Evolutionary conservation across 306 rosid genomes (phyloP).

Genomic region (Inga leiocalycina): DNA sequence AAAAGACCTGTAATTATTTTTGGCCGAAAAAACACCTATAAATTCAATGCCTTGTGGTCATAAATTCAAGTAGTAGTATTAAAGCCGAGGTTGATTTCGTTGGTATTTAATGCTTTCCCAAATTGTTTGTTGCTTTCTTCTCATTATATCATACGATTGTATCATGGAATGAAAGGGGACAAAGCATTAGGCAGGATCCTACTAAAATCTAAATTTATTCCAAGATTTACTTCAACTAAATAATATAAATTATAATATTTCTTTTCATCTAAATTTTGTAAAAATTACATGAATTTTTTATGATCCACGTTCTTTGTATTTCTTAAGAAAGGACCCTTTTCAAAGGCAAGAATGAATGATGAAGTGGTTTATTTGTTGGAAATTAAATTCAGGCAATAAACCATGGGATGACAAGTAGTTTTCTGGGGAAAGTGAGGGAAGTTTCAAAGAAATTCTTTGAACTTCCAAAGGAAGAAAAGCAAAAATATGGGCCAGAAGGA

Average conservation of each 20-base stretch:
- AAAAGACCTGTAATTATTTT: too few species aligned
- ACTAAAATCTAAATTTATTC: not conserved
- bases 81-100: not conserved
- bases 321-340: not conserved
- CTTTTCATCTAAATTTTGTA: not conserved
- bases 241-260: too few species aligned
- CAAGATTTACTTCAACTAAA: not conserved
- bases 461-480: slow-evolving; percentile 55
- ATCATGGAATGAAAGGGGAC: not conserved
- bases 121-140: not conserved
- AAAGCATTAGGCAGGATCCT: not conserved
- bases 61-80: not conserved
- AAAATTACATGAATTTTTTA: not conserved
- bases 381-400: slow-evolving; percentile 44
- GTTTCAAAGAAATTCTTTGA: slow-evolving; percentile 46
- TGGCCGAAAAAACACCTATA: too few species aligned
- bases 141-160: not conserved
- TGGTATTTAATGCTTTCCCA: not conserved
- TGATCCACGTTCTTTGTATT: not conserved
- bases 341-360: not conserved
- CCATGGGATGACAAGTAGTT: slow-evolving; percentile 43
- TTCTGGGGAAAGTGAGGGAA: slow-evolving; percentile 42
- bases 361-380: not conserved
- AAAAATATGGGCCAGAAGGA: slow-evolving; percentile 41
- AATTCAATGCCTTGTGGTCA: not conserved